These are phyloP conservation scores for Quercus wislizeni DNA, from an alignment of 306 rosid genomes.

Conservation along the genomic window DNA sequence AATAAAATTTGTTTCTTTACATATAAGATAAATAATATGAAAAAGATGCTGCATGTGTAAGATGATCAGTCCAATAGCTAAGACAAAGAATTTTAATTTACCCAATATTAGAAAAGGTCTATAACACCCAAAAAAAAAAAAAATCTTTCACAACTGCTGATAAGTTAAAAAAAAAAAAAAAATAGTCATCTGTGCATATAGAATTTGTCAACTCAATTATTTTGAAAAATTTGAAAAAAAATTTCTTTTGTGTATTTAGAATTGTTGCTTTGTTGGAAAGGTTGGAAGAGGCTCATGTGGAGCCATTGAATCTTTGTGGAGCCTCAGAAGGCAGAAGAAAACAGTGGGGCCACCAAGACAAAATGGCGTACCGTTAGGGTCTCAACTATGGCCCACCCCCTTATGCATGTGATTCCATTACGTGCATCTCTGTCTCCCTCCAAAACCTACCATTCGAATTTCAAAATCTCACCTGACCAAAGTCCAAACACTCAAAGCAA, in stretches of 20 bases:
- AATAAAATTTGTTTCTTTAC: no score
- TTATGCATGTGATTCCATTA: not conserved
- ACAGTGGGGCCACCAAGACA: not conserved
- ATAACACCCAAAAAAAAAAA: no score
- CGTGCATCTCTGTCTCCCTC: conserved; percentile 21
- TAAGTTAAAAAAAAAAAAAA: no score
- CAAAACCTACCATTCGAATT: conserved; percentile 27
- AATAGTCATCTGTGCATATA: rapidly evolving
- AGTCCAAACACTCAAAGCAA: not conserved
- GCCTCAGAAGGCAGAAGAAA: not conserved
- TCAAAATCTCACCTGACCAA: conserved; percentile 7
- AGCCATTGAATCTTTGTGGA: conserved; percentile 19
- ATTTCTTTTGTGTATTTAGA: no score
- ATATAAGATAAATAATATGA: no score
- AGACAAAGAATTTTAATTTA: no score
- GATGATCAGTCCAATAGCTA: no score
- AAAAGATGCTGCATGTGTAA: no score
- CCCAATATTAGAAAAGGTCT: no score
- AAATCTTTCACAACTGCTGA: no score
- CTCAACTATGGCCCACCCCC: not conserved
- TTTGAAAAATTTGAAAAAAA: no score
- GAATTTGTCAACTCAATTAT: no score
- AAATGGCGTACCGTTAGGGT: not conserved
- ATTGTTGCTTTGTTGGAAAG: not conserved
- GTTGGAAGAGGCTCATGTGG: not conserved